Percentiles rank a stretch among this genome's conserved stretches.
These are phyloP conservation scores for Mallotus japonicus DNA, from an alignment of 441 rosid species.

Conservation along the genomic window DNA sequence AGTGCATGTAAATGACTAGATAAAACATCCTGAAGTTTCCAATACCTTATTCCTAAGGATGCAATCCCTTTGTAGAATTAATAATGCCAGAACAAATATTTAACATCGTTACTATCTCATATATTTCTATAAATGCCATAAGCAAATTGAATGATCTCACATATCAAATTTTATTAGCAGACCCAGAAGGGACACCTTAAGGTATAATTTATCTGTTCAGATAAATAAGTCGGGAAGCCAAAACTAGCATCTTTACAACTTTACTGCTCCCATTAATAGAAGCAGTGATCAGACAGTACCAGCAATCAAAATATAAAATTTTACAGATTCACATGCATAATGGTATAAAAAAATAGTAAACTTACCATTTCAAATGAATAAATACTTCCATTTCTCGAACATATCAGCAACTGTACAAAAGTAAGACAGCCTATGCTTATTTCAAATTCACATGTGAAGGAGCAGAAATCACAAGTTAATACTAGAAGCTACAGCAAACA, in stretches of 20 bases:
- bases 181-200: neutral
- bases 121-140: neutral
- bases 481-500: neutral
- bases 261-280: neutral
- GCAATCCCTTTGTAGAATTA: neutral
- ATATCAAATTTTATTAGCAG: neutral
- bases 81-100: neutral
- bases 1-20: neutral
- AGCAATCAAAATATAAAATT: constrained; percentile 16
- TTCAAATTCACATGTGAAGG: neutral
- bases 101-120: neutral
- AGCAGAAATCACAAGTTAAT: neutral
- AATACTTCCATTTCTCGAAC: constrained; percentile 80
- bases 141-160: neutral
- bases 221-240: neutral
- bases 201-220: neutral
- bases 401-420: constrained; percentile 60
- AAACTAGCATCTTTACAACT: neutral
- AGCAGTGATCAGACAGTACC: neutral
- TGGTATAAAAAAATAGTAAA: neutral
- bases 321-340: neutral
- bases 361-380: constrained; percentile 72
- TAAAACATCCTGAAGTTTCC: neutral
- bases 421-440: constrained; percentile 7
- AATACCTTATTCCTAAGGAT: neutral